These are phyloP conservation scores for Thalassiosira profunda DNA, from an alignment of 108 stramenopile genomes.

Conservation along the genomic window DNA sequence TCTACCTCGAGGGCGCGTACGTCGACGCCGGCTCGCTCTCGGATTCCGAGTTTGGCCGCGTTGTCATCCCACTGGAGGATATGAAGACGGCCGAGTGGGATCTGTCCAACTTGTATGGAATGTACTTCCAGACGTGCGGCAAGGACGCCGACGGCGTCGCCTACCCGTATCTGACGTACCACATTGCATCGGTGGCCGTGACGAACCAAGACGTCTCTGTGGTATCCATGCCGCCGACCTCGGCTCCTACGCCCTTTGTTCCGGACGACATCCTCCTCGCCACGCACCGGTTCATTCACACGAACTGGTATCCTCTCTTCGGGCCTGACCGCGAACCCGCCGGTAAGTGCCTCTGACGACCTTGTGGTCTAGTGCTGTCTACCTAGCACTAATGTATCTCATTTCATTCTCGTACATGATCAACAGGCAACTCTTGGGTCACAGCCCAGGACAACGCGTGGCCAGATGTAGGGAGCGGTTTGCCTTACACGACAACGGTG, in stretches of 20 bases:
- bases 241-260: background rate
- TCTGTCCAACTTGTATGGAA: background rate
- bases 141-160: too few relatives aligned
- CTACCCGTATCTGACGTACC: too few relatives aligned
- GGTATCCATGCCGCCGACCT: too few relatives aligned
- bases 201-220: too few relatives aligned
- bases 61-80: constrained; percentile 7
- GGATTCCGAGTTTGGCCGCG: background rate
- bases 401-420: too few relatives aligned
- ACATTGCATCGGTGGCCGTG: too few relatives aligned
- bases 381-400: too few relatives aligned
- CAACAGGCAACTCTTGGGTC: constrained; percentile 6
- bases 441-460: background rate
- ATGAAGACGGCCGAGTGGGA: constrained; percentile 14
- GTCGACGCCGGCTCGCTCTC: constrained; percentile 4
- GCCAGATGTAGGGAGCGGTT: background rate
- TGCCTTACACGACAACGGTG: background rate
- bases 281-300: constrained; percentile 6
- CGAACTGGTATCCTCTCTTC: constrained; percentile 11
- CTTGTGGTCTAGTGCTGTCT: too few relatives aligned
- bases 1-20: constrained; percentile 10
- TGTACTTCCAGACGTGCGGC: constrained; percentile 18
- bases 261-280: background rate
- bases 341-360: too few relatives aligned
- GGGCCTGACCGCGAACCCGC: background rate